Evolutionary conservation across 176 grass and related monocot species (phyloP).

Genomic region (Microstegium vimineum): DNA sequence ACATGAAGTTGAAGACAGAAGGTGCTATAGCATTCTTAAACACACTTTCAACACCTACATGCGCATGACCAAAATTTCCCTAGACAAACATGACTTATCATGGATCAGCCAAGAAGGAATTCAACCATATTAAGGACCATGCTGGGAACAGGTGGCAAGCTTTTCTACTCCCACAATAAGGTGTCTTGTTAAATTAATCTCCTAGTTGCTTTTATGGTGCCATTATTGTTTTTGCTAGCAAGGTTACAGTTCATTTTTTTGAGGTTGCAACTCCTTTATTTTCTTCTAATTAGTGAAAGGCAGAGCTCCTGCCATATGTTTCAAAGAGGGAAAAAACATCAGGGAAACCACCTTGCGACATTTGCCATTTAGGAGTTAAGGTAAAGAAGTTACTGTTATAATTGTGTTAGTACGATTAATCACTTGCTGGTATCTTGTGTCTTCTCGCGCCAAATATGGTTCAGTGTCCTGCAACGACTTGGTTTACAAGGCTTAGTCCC

Average conservation of each 20-base stretch:
- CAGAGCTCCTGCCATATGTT: background rate
- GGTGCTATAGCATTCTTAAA: conserved; percentile 19
- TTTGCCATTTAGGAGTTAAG: background rate
- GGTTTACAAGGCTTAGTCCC: too few relatives aligned
- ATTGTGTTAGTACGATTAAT: too few relatives aligned
- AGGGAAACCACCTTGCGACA: background rate
- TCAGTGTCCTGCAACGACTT: too few relatives aligned
- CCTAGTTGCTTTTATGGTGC: background rate
- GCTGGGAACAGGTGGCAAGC: background rate
- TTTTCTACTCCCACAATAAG: background rate
- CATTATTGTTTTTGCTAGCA: background rate
- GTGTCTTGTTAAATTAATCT: background rate
- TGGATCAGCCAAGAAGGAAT: background rate
- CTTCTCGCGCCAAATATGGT: too few relatives aligned
- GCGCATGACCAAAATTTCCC: background rate
- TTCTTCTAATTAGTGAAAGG: background rate
- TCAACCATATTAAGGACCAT: background rate
- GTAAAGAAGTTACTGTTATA: conserved; percentile 6
- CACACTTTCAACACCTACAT: background rate
- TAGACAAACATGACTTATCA: conserved; percentile 8
- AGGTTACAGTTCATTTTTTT: background rate
- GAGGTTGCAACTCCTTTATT: background rate
- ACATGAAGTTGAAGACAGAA: background rate
- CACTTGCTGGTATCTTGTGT: too few relatives aligned
- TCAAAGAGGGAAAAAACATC: background rate